Evolutionary conservation across 1,284 basidiomycete genomes (phyloP), one percentile per base, ranked within the genome.

Genomic region (Exobasidium cylindrosporum): DNA sequence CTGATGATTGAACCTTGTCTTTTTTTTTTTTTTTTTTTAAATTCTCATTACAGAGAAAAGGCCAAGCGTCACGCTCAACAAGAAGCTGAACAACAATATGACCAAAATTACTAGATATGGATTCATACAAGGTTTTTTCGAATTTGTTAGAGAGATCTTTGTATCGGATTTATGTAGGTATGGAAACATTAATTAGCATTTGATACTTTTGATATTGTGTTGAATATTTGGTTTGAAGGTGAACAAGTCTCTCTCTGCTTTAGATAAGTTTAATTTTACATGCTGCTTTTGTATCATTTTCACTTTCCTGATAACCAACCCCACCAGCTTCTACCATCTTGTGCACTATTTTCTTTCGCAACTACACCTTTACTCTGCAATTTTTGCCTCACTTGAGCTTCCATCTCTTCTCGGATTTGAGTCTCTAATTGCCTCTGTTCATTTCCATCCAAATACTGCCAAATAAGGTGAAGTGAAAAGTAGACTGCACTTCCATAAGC

Each of bases 1-100:
- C n/a, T n/a, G n/a, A n/a, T n/a, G n/a, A n/a, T n/a, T n/a, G n/a
- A n/a, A 40, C 35, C 35, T 40, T 40, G 35, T 40, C 35, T 17
- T 17, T 40, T 40, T 40, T 17, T 17, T 40, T 17, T 17, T 10
- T 40, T 7, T 40, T 17, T 40, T 7, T 40, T 40, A 40, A n/a
- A n/a, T n/a, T n/a, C n/a, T n/a, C n/a, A n/a, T n/a, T n/a, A n/a
- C n/a, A n/a, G 68, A 62, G 81, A 83, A 77, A 80, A 81, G 77
- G 83, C 84, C 46, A 84, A 84, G 79, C 77, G 73, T 58, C 76
- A 83, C 17, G 77, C 81, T 66, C 54, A 64, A 24, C 30, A 73
- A 57, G 64, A 73, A 65, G 70, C 69, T 29, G 62, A 67, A 23
- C 59, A 66, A 62, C 57, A 68, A 13, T 71, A 69, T 64, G 67